phyloP scores from a whole-genome alignment of 805 yeast genomes.

The Priceomyces fermenticarens region DNA sequence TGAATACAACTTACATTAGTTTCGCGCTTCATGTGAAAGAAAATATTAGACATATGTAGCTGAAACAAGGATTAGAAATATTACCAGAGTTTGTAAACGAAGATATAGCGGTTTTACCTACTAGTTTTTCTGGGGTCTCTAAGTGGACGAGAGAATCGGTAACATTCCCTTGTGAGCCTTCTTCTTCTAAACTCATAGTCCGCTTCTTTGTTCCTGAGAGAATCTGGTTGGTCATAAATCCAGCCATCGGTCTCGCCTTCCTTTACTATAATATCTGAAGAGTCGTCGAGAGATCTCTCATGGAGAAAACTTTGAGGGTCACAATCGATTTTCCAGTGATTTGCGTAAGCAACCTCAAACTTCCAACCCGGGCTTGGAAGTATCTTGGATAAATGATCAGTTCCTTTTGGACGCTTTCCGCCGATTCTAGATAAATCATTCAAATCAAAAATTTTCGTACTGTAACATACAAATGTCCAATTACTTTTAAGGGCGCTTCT shows the following conservation, averaged over 20 bases:
- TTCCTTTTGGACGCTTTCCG: constrained; percentile 65
- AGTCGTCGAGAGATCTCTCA: constrained; percentile 37
- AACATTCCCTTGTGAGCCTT: constrained; percentile 51
- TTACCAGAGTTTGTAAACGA: neutral
- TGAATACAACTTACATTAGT: too few relatives aligned
- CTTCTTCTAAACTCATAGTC: constrained; percentile 55
- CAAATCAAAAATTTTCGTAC: constrained; percentile 53
- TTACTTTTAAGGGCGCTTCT: constrained; percentile 56
- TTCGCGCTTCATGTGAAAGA: too few relatives aligned
- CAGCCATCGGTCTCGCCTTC: constrained; percentile 42
- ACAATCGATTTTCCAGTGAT: constrained; percentile 64
- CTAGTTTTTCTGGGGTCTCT: constrained; percentile 4
- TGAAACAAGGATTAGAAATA: too few relatives aligned
- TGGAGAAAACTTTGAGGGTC: constrained; percentile 51
- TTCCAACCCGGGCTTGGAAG: constrained; percentile 73
- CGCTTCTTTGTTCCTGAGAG: constrained; percentile 25
- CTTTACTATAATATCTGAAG: constrained; percentile 13
- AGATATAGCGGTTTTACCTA: neutral
- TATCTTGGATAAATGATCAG: constrained; percentile 50
- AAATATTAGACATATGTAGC: too few relatives aligned
- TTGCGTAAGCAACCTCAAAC: constrained; percentile 50
- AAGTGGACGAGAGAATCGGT: constrained; percentile 36
- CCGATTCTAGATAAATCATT: constrained; percentile 38
- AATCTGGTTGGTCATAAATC: constrained; percentile 41
- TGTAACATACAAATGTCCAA: constrained; percentile 62